phyloP scores from a whole-genome alignment of 805 yeast genomes.

The Deakozyma indianensis region DNA sequence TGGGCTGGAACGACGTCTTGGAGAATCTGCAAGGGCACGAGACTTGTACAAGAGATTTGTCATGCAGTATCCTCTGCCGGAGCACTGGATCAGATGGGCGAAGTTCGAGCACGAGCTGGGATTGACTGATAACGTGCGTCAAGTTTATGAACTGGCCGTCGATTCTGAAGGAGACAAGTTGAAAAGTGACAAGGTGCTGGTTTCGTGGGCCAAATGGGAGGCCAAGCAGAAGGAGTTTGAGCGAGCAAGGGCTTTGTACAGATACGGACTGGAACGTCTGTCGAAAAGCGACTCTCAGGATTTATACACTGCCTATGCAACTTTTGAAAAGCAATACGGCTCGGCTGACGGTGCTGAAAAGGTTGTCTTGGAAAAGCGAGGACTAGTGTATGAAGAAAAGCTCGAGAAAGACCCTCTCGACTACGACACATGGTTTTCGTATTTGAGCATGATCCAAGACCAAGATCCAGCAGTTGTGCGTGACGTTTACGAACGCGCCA shows the following conservation, averaged over 20 bases:
- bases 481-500: constrained; percentile 31
- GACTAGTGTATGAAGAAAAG: constrained; percentile 36
- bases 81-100: constrained; percentile 66
- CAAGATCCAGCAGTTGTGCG: constrained; percentile 18
- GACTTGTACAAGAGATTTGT: constrained; percentile 44
- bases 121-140: constrained; percentile 31
- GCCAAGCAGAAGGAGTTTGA: constrained; percentile 42
- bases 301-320: constrained; percentile 31
- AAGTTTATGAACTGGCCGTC: constrained; percentile 52
- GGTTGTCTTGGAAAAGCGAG: constrained; percentile 40
- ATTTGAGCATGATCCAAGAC: constrained; percentile 37
- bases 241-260: constrained; percentile 45
- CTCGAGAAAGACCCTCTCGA: constrained; percentile 36
- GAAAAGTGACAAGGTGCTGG: constrained; percentile 26
- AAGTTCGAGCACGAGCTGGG: constrained; percentile 50
- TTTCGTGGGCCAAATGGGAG: constrained; percentile 63
- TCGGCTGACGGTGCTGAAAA: constrained; percentile 36
- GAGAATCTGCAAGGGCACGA: constrained; percentile 42
- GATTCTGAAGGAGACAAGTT: constrained; percentile 25
- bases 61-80: constrained; percentile 33
- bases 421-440: constrained; percentile 77
- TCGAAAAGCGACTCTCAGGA: constrained; percentile 24
- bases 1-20: constrained; percentile 56
- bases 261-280: constrained; percentile 33
- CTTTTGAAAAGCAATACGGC: constrained; percentile 57